Conservation (phyloP, 2,329 filamentous ascomycete species). For the Apiospora malaysiana region DNA sequence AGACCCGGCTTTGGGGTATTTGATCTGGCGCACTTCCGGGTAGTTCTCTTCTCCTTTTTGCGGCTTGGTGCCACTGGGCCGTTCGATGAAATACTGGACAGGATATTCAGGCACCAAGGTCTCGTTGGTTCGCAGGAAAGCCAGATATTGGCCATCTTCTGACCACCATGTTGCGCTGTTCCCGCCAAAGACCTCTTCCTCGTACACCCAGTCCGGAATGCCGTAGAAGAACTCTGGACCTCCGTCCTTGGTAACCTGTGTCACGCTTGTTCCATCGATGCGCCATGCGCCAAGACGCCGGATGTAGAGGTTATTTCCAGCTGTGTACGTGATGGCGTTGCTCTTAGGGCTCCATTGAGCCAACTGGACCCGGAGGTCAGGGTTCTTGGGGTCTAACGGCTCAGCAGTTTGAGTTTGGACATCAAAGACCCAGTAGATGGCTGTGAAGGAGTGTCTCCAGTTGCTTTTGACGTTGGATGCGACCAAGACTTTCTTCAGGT, state of each 20-base stretch:
- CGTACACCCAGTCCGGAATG: constrained; percentile 96
- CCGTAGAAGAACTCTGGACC: constrained; percentile 92
- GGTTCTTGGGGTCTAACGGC: constrained; percentile 74
- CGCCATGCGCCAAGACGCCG: constrained; percentile 65
- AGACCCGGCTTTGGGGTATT: constrained; percentile 95
- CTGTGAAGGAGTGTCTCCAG: constrained; percentile 90
- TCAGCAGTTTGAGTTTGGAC: constrained; percentile 79
- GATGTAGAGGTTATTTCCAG: constrained; percentile 88
- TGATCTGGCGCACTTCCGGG: constrained; percentile 88
- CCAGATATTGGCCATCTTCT: constrained; percentile 83
- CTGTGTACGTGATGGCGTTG: constrained; percentile 86
- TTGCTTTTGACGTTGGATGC: constrained; percentile 74
- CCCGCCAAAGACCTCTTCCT: constrained; percentile 79
- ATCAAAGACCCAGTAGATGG: constrained; percentile 89
- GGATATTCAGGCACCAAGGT: constrained; percentile 89
- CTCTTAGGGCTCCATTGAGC: constrained; percentile 90
- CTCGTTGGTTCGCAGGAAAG: constrained; percentile 94
- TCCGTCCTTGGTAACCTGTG: constrained; percentile 84
- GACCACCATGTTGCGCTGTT: constrained; percentile 96
- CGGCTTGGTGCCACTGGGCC: constrained; percentile 77
- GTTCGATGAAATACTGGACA: constrained; percentile 88
- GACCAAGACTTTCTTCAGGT: constrained; percentile 88
- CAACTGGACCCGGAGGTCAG: constrained; percentile 74
- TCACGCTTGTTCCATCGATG: constrained; percentile 60
- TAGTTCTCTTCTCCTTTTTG: constrained; percentile 80